Conservation (phyloP, 2,329 filamentous ascomycete genomes). For the Didymella exigua region DNA sequence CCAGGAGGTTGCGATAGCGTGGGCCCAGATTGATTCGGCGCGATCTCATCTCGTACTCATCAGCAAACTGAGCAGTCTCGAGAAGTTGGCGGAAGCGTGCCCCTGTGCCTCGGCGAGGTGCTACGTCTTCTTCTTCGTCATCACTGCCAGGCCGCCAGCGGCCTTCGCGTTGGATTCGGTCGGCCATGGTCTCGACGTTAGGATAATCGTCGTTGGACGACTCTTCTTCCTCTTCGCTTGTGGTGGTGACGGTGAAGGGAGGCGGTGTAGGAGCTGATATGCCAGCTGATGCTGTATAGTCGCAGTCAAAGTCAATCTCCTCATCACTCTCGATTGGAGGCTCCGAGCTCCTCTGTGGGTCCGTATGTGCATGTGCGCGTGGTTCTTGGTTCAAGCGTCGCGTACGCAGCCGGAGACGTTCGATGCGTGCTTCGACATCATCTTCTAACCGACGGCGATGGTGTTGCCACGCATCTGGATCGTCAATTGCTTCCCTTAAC, state of each 20-base stretch:
- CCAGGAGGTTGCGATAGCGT: slow-evolving; percentile 9
- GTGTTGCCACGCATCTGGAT: slow-evolving; percentile 42
- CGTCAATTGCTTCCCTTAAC: slow-evolving; percentile 43
- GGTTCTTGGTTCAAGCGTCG: slow-evolving; percentile 17
- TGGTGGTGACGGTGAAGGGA: slow-evolving; percentile 50
- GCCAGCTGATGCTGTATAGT: slow-evolving; percentile 35
- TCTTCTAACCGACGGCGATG: slow-evolving; percentile 34
- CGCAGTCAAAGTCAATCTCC: slow-evolving; percentile 37
- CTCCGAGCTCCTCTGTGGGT: slow-evolving; percentile 10
- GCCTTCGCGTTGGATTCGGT: slow-evolving; percentile 47
- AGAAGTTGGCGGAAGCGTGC: slow-evolving; percentile 33
- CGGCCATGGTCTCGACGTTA: slow-evolving; percentile 47
- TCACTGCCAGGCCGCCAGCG: slow-evolving; percentile 46
- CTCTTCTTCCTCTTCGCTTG: slow-evolving; percentile 42
- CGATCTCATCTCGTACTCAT: slow-evolving; percentile 39
- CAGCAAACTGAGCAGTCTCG: slow-evolving; percentile 23
- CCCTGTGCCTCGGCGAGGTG: slow-evolving; percentile 27
- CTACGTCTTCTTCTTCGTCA: slow-evolving; percentile 47
- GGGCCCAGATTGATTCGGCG: slow-evolving; percentile 7
- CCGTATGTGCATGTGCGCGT: not conserved
- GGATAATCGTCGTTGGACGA: slow-evolving; percentile 47
- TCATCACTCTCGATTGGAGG: slow-evolving; percentile 22
- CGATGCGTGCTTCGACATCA: slow-evolving; percentile 35
- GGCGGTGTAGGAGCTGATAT: slow-evolving; percentile 46
- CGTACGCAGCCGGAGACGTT: slow-evolving; percentile 32